Conservation (phyloP, 208 protist genomes). For the Pavlovales sp. region DNA sequence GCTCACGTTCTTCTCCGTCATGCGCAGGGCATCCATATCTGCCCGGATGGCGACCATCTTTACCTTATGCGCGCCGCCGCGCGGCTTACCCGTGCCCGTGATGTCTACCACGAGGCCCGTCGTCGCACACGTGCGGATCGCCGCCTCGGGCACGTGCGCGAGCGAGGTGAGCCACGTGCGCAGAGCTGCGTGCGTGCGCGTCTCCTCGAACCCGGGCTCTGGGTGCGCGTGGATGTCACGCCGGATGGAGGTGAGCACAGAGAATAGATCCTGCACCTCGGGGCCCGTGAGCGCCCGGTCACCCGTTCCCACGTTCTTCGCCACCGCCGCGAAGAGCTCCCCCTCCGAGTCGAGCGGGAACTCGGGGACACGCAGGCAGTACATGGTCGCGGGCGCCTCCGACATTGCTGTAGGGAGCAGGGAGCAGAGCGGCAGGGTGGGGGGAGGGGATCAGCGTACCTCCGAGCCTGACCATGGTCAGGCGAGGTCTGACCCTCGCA, state of each 20-base stretch:
- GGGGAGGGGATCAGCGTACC: no score
- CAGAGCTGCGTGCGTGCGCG: background rate
- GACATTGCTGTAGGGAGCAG: no score
- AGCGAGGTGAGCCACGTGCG: background rate
- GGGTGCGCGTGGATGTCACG: constrained; percentile 16
- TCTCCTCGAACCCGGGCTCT: constrained; percentile 23
- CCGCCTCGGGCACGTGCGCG: background rate
- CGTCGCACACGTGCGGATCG: background rate
- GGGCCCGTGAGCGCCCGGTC: background rate
- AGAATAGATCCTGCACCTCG: background rate
- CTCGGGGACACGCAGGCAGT: background rate
- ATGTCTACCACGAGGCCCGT: constrained; percentile 20
- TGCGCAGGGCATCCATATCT: constrained; percentile 1
- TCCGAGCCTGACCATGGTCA: no score
- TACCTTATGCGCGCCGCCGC: background rate
- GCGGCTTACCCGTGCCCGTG: background rate
- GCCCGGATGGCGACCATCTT: background rate
- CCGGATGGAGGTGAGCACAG: background rate
- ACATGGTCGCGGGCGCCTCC: no score
- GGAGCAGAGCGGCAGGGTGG: no score
- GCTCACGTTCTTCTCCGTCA: background rate
- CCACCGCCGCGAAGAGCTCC: background rate
- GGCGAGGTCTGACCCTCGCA: no score
- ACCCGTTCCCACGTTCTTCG: background rate
- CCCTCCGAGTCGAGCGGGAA: background rate